Conservation (phyloP, 2,329 filamentous ascomycete species). For the Chaetomium sp. region DNA sequence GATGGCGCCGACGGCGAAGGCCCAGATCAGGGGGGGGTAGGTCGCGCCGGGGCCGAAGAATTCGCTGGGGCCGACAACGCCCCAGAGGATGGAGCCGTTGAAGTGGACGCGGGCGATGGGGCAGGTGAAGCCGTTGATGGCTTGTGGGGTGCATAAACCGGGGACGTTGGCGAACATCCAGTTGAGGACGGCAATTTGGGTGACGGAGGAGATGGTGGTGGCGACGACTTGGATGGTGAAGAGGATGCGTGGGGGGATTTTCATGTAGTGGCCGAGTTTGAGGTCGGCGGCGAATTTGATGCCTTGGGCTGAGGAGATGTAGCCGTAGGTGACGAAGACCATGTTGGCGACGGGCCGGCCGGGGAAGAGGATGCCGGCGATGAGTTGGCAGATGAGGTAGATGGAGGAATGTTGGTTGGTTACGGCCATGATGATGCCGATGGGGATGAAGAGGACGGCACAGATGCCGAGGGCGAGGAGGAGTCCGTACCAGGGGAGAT, state of each 20-base stretch:
- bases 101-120: conserved; percentile 84
- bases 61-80: conserved; percentile 72
- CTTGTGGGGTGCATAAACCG: conserved; percentile 68
- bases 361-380: conserved; percentile 75
- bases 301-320: conserved; percentile 81
- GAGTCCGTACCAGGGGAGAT: conserved; percentile 81
- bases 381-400: conserved; percentile 78
- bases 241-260: conserved; percentile 71
- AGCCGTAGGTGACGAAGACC: conserved; percentile 89
- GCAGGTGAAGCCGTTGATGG: conserved; percentile 83
- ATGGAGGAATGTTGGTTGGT: conserved; percentile 85
- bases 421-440: conserved; percentile 88
- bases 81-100: conserved; percentile 86
- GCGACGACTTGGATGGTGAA: conserved; percentile 74
- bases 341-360: conserved; percentile 85
- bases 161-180: conserved; percentile 81
- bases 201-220: conserved; percentile 68
- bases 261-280: conserved; percentile 85
- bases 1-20: conserved; percentile 69
- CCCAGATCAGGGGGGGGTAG: conserved; percentile 73
- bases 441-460: conserved; percentile 77
- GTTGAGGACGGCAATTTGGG: conserved; percentile 78
- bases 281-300: conserved; percentile 84
- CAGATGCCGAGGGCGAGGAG: conserved; percentile 73
- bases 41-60: conserved; percentile 74